Conservation (phyloP, 2,329 filamentous ascomycete species). For the Ophiocordyceps camponoti-leonardi region DNA sequence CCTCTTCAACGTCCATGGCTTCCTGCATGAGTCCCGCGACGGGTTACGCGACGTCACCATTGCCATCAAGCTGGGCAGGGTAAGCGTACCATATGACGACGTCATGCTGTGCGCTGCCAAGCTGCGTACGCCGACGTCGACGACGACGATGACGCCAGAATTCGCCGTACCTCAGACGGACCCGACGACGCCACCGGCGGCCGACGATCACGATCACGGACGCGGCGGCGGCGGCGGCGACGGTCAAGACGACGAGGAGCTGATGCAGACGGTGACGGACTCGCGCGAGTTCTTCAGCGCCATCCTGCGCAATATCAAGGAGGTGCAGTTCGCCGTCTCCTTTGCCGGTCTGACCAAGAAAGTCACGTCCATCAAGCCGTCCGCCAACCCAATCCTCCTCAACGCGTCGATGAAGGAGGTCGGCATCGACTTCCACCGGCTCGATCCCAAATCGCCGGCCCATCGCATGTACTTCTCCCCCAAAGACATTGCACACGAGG, state of each 20-base stretch:
- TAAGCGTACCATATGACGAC: constrained; percentile 86
- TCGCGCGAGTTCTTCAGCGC: constrained; percentile 87
- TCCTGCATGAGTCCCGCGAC: constrained; percentile 69
- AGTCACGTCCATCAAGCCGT: constrained; percentile 49
- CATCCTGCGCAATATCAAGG: constrained; percentile 79
- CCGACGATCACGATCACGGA: not conserved
- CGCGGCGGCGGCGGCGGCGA: too few relatives aligned
- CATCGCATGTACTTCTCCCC: constrained; percentile 97
- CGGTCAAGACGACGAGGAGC: constrained; percentile 31
- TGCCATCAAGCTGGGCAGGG: constrained; percentile 73
- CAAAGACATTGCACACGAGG: constrained; percentile 87
- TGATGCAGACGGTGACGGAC: constrained; percentile 74
- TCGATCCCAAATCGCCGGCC: constrained; percentile 82
- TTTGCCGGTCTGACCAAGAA: constrained; percentile 76
- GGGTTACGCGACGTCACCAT: constrained; percentile 82
- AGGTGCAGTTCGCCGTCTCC: constrained; percentile 89
- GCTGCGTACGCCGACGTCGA: constrained; percentile 15
- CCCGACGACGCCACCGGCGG: constrained; percentile 6
- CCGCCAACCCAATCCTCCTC: constrained; percentile 56
- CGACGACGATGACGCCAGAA: not conserved
- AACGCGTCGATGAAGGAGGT: constrained; percentile 94
- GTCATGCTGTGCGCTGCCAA: constrained; percentile 44
- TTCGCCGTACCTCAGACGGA: constrained; percentile 13
- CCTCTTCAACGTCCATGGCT: constrained; percentile 78
- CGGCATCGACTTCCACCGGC: constrained; percentile 75